Percentiles rank a stretch among this genome's conserved stretches.
Conservation (phyloP, 257 asterid genomes). For the Coffea canephora region DNA sequence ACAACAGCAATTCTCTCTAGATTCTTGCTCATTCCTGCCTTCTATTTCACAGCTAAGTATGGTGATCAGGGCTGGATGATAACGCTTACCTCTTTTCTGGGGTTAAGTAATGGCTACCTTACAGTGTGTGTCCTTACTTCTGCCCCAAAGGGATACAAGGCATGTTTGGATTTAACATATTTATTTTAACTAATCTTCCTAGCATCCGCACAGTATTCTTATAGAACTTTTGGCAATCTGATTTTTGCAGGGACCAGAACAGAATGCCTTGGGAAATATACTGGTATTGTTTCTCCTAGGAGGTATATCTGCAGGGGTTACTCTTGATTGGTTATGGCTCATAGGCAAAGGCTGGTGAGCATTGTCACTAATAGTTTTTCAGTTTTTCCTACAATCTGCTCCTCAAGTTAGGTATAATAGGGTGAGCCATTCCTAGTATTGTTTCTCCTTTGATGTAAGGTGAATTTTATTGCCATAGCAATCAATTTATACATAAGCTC, state of each 20-base stretch:
- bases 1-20: conserved; percentile 22
- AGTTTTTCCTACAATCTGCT: neutral
- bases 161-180: neutral
- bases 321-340: conserved; percentile 48
- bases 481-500: neutral
- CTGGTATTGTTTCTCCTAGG: conserved; percentile 38
- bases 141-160: conserved; percentile 53
- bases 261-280: conserved; percentile 39
- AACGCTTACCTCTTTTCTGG: conserved; percentile 35
- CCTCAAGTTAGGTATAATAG: too few species aligned
- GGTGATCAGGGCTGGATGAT: conserved; percentile 56
- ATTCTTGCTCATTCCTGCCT: conserved; percentile 34
- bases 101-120: conserved; percentile 40
- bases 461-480: neutral
- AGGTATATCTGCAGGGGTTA: conserved; percentile 42
- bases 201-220: neutral
- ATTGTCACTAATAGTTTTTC: neutral
- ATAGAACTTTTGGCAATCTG: neutral
- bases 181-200: neutral
- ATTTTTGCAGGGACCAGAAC: conserved; percentile 40
- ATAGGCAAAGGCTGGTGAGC: conserved; percentile 48
- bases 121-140: conserved; percentile 45
- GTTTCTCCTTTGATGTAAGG: neutral
- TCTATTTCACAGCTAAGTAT: conserved; percentile 43
- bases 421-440: neutral